Evolutionary conservation across 768 basidiomycete genomes (phyloP).

Genomic region (Kwoniella newhampshirensis): DNA sequence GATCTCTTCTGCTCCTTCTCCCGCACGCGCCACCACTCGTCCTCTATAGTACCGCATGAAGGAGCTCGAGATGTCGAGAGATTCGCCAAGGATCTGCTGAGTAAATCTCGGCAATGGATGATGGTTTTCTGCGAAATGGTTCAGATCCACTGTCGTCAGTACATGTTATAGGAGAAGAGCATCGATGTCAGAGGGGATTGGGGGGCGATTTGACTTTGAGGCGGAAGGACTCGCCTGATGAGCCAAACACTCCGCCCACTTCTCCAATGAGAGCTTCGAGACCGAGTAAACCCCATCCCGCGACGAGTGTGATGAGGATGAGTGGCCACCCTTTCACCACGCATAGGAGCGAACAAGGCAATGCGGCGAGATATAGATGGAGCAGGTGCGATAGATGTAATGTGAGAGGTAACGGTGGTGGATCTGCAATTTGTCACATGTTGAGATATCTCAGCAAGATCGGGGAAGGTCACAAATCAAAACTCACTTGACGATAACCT

Average conservation of each 20-base stretch:
- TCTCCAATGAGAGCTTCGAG: slow-evolving; percentile 50
- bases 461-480: not conserved
- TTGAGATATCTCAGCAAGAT: not conserved
- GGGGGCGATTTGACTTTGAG: not conserved
- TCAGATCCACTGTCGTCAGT: slow-evolving; percentile 2
- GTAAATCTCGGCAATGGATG: slow-evolving; percentile 43
- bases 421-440: too few relatives aligned
- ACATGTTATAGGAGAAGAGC: too few relatives aligned
- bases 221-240: slow-evolving; percentile 29
- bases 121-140: slow-evolving; percentile 40
- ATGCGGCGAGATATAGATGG: slow-evolving; percentile 47
- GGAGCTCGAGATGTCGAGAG: slow-evolving; percentile 34
- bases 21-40: slow-evolving; percentile 27
- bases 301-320: slow-evolving; percentile 41
- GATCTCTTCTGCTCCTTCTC: slow-evolving; percentile 30
- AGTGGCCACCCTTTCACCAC: slow-evolving; percentile 35
- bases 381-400: slow-evolving; percentile 49
- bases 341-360: slow-evolving; percentile 46
- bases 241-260: slow-evolving; percentile 51
- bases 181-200: too few relatives aligned
- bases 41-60: slow-evolving; percentile 35
- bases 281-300: slow-evolving; percentile 51
- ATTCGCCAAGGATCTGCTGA: slow-evolving; percentile 41
- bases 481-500: slow-evolving; percentile 44
- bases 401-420: slow-evolving; percentile 49